Conservation (phyloP, 73 alveolate genomes). For the Breviolum minutum region DNA sequence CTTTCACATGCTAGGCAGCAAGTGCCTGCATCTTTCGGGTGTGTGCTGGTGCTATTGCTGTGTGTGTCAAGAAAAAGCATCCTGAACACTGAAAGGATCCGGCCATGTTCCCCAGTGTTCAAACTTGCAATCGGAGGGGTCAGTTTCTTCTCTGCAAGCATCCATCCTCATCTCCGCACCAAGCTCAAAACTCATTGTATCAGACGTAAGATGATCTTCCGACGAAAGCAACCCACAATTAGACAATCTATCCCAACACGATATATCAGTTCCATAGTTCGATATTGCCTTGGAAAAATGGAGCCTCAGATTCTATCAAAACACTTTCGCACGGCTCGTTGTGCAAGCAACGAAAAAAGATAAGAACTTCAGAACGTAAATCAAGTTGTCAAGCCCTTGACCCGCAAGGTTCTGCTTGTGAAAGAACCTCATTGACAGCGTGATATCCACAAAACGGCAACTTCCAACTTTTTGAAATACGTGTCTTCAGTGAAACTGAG, state of each 20-base stretch:
- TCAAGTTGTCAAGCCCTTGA: not conserved
- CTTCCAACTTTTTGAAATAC: too few relatives aligned
- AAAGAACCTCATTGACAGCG: slow-evolving; percentile 10
- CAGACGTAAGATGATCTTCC: too few relatives aligned
- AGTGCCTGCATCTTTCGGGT: too few relatives aligned
- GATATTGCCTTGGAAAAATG: not conserved
- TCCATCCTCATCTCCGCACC: slow-evolving; percentile 23
- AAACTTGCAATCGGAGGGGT: slow-evolving; percentile 35
- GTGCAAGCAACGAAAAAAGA: not conserved
- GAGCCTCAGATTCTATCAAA: too few relatives aligned
- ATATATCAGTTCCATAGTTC: not conserved
- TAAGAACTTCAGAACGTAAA: not conserved
- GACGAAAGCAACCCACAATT: too few relatives aligned
- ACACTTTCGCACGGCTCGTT: too few relatives aligned
- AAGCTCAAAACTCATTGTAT: too few relatives aligned
- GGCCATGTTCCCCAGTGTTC: slow-evolving; percentile 84
- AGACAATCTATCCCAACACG: too few relatives aligned
- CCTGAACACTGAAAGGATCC: not conserved
- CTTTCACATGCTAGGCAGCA: too few relatives aligned
- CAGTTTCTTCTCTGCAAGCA: slow-evolving; percentile 19
- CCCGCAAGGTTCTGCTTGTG: slow-evolving; percentile 92
- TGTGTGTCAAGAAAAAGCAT: too few relatives aligned
- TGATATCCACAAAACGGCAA: not conserved
- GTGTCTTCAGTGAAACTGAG: not conserved
- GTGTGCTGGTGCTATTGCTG: too few relatives aligned